Percentiles rank a stretch among this genome's conserved stretches.
Conservation (phyloP, 768 basidiomycete species). For the Suillus tomentosus region DNA sequence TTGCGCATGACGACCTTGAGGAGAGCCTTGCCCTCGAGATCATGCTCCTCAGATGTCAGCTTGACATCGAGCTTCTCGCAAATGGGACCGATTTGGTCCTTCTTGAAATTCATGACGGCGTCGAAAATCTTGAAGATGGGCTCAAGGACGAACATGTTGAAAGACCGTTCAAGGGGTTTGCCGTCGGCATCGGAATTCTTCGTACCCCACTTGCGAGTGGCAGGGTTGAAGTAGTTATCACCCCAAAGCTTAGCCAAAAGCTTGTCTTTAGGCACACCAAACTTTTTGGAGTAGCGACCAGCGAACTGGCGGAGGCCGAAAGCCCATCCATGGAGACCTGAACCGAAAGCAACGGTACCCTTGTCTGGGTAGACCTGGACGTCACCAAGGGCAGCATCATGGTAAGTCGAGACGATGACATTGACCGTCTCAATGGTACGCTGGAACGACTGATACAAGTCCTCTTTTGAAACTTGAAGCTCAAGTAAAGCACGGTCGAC, state of each 20-base stretch:
- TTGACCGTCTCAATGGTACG: constrained; percentile 98
- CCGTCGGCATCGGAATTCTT: constrained; percentile 74
- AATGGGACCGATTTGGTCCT: constrained; percentile 79
- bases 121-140: constrained; percentile 99
- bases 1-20: constrained; percentile 99
- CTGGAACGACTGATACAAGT: constrained; percentile 95
- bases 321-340: constrained; percentile 99
- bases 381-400: constrained; percentile 92
- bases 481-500: constrained; percentile 99
- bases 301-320: constrained; percentile 99
- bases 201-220: constrained; percentile 95
- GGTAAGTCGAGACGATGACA: constrained; percentile 98
- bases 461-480: constrained; percentile 95
- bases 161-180: constrained; percentile 94
- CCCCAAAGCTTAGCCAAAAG: constrained; percentile 99
- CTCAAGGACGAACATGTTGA: constrained; percentile 98
- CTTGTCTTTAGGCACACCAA: constrained; percentile 98
- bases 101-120: constrained; percentile 99
- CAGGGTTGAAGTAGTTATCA: constrained; percentile 99
- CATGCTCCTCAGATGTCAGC: constrained; percentile 84
- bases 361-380: constrained; percentile 98
- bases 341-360: constrained; percentile 98
- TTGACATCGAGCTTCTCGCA: constrained; percentile 97
- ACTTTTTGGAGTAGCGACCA: constrained; percentile 92
- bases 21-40: constrained; percentile 92